Conservation (phyloP, 495 filamentous ascomycete species). For the Aspergillus ellipticus region DNA sequence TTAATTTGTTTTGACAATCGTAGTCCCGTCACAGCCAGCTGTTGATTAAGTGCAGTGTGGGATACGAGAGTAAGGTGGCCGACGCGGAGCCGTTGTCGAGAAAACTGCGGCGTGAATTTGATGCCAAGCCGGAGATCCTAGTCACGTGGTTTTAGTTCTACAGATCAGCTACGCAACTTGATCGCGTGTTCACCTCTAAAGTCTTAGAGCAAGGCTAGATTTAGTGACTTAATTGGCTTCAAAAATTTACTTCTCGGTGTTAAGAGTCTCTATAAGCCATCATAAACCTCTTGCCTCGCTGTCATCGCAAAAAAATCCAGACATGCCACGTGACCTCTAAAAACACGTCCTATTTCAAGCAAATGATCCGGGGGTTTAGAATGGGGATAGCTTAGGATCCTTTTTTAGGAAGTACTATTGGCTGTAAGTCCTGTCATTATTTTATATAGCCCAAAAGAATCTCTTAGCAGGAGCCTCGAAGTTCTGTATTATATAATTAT, state of each 20-base stretch:
- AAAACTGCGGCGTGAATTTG: slow-evolving; percentile 44
- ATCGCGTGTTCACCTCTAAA: background rate
- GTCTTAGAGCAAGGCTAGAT: too few relatives aligned
- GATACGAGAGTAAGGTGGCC: slow-evolving; percentile 6
- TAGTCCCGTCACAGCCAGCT: background rate
- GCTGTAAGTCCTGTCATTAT: too few relatives aligned
- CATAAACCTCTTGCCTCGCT: too few relatives aligned
- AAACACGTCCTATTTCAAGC: too few relatives aligned
- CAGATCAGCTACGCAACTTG: background rate
- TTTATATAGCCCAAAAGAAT: too few relatives aligned
- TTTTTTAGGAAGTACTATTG: background rate
- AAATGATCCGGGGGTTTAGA: background rate
- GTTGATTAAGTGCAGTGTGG: background rate
- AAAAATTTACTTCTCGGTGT: too few relatives aligned
- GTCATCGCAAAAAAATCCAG: too few relatives aligned
- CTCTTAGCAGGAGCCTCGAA: background rate
- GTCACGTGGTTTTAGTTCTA: slow-evolving; percentile 27
- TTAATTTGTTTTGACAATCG: background rate
- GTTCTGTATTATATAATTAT: background rate
- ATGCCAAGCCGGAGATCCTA: slow-evolving; percentile 38
- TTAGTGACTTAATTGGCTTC: too few relatives aligned
- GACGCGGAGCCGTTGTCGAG: slow-evolving; percentile 19
- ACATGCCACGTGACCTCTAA: too few relatives aligned
- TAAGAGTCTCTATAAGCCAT: too few relatives aligned
- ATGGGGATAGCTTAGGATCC: background rate